Evolutionary conservation across 2,329 filamentous ascomycete species (phyloP).

Genomic region (Colletotrichum lentis): DNA sequence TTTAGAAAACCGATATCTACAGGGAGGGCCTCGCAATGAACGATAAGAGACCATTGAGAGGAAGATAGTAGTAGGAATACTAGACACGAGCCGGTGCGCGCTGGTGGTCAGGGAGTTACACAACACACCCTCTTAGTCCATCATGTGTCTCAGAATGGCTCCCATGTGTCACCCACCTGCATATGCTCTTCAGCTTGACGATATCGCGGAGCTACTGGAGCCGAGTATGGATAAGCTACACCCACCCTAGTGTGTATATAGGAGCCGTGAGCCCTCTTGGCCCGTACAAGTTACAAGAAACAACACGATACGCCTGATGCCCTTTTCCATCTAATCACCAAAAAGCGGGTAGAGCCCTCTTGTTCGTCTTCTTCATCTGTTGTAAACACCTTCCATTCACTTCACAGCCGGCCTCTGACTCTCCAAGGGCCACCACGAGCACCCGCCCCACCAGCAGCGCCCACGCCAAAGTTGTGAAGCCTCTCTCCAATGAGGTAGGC

Average conservation of each 20-base stretch:
- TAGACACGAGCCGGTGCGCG: background rate
- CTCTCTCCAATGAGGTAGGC: constrained; percentile 95
- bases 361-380: background rate
- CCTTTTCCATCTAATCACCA: constrained; percentile 1
- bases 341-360: background rate
- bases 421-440: constrained; percentile 50
- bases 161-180: background rate
- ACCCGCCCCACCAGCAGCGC: constrained; percentile 49
- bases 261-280: background rate
- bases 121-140: background rate
- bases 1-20: background rate
- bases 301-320: background rate
- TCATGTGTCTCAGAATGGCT: no score
- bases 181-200: no score
- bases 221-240: background rate
- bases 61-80: background rate
- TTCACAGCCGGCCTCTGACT: constrained; percentile 47
- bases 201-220: background rate
- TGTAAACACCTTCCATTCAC: background rate
- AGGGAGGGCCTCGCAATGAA: background rate
- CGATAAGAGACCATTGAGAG: background rate
- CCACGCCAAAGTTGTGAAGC: constrained; percentile 86
- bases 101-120: background rate
- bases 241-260: background rate
- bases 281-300: constrained; percentile 12